These are phyloP conservation scores for Talaromyces albobiverticillius DNA, from an alignment of 2,329 filamentous ascomycete species.

Conservation along the genomic window DNA sequence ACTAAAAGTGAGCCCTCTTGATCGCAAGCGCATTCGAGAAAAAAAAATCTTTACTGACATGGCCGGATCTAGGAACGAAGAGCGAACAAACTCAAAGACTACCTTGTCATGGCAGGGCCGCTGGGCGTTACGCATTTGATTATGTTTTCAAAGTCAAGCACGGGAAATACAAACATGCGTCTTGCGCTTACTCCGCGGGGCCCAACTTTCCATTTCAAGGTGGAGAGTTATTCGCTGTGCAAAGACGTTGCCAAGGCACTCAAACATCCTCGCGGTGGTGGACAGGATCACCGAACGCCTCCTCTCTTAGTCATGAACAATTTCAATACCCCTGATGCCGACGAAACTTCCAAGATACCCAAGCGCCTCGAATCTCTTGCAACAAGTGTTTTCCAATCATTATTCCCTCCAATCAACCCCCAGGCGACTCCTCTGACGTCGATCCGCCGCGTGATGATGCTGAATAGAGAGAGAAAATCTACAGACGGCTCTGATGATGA, in stretches of 20 bases:
- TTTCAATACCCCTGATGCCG: slow-evolving; percentile 65
- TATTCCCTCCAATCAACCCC: slow-evolving; percentile 94
- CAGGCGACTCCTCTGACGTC: slow-evolving; percentile 84
- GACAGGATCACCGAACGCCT: slow-evolving; percentile 80
- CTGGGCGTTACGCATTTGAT: slow-evolving; percentile 89
- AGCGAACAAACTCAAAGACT: slow-evolving; percentile 85
- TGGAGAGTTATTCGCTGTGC: slow-evolving; percentile 90
- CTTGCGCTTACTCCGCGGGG: slow-evolving; percentile 84
- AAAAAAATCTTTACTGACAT: background rate
- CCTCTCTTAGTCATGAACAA: slow-evolving; percentile 99
- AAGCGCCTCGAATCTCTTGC: slow-evolving; percentile 91
- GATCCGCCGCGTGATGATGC: slow-evolving; percentile 85
- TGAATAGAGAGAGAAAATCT: slow-evolving; percentile 70
- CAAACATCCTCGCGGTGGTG: slow-evolving; percentile 76
- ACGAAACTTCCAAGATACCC: slow-evolving; percentile 66
- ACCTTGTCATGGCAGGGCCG: slow-evolving; percentile 91
- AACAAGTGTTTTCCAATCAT: slow-evolving; percentile 90
- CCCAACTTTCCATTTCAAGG: slow-evolving; percentile 88
- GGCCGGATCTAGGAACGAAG: slow-evolving; percentile 63
- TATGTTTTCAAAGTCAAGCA: slow-evolving; percentile 84
- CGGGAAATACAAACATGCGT: slow-evolving; percentile 88
- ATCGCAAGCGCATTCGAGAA: background rate
- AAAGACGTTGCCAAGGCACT: slow-evolving; percentile 85
- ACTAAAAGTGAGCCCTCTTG: slow-evolving; percentile 58
- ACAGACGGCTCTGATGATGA: slow-evolving; percentile 49